Evolutionary conservation across 148 eudicot species (phyloP), one percentile per base, ranked within the genome.

Genomic region (Vaccinium vitisidaea): DNA sequence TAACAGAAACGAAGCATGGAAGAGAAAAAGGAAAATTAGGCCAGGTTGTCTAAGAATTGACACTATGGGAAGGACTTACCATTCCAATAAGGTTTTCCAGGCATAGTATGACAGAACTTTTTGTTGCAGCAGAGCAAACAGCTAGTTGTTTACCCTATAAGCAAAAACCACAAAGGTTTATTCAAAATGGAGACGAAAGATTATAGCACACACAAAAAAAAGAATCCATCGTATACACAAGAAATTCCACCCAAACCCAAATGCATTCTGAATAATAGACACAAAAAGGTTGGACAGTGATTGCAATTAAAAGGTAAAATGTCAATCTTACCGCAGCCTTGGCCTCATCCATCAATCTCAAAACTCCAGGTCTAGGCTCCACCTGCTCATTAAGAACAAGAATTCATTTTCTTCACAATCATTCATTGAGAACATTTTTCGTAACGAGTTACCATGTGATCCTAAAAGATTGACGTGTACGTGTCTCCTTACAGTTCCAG

Each of bases 121-220:
- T 97, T 59, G 99, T 97, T 92, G 99, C 99, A 83, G 99, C 99
- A 84, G 99, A 97, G 90, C 99, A 97, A 84, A 97, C 96, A 21
- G 99, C 98, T 74, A 97, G 85, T 88, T 89, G 86, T 88, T 89
- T 97, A 36, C 99, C 98, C 99, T 97, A 81, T 78, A 84, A 63
- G 16, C 8, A 15, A 54, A 25, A 81, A 54, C 39, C 48, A 49
- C 32, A 58, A 55, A 6, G 54, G 18, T 58, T 79, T 49, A 61
- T 36, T 74, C 32, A 48, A 50, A 53, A 19, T 19, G 53, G 30
- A 54, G 36, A 52, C 18, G 9, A 43, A 79, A 43, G 36, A 21
- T n/a, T 11, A 39, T 19, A 5, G 18, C 19, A 11, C 11, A 84
- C 14, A 65, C 54, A 3, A 59, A n/a, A 56, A 56, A 18, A 21